Evolutionary conservation across 768 basidiomycete genomes (phyloP), one percentile per base, ranked within the genome.

Genomic region (Imleria badia): DNA sequence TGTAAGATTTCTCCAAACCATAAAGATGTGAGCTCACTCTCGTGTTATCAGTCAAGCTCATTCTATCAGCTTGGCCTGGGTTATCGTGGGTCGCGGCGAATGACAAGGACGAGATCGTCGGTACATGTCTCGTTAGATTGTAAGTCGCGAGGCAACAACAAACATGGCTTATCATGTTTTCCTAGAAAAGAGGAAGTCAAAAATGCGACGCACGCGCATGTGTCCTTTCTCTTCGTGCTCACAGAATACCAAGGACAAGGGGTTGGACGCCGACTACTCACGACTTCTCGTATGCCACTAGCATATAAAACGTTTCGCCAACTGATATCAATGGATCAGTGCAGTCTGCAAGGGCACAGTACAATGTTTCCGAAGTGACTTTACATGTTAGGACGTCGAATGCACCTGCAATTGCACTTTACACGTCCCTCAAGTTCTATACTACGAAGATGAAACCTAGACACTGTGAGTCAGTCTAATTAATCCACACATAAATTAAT

Each of bases 41-140:
- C 1, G 3, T n/a, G 6, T 15, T 17, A 17, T 15, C 3, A 60
- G 53, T 40, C 29, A 6, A 30, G 2, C 22, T 15, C 8, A 34
- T 41, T n/a, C 51, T 55, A 15, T 46, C 48, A 2, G 20, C 31
- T 4, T 54, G 40, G 36, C 58, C 55, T 1, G 23, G 45, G 15
- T 10, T 56, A 9, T 54, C 54, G n/a, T 41, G 23, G 14, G 34
- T 56, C 31, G 54, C 43, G 6, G 54, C 48, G 17, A 39, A 56
- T 12, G 46, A 40, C 13, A 36, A 26, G 19, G n/a, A 45, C 10
- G 15, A 45, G 20, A 51, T 57, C 41, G 14, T 62, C 20, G 51
- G 55, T 11, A 47, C 34, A 17, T 56, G 51, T 42, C 55, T 58
- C 12, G 33, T 60, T 43, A 51, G 45, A 47, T 5, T 55, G 60